Percentiles rank a stretch among this genome's conserved stretches.
phyloP scores from a whole-genome alignment of 139 green algal species.

The Eudorina sp. region DNA sequence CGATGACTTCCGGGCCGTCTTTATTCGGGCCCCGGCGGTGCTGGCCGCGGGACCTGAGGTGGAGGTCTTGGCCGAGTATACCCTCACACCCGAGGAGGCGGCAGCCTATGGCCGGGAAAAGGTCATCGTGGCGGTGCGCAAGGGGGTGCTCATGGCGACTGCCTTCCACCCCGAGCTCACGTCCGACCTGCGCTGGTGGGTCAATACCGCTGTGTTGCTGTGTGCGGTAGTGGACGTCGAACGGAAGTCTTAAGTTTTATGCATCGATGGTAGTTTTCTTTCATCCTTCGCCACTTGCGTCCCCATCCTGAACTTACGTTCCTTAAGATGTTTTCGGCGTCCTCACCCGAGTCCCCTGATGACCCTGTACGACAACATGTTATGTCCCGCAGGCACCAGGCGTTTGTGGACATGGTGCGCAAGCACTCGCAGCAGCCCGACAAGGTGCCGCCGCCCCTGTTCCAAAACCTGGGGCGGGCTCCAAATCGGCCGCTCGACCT shows the following conservation, averaged over 20 bases:
- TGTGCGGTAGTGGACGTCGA: too few species aligned
- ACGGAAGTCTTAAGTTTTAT: too few species aligned
- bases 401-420: constrained; percentile 91
- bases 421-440: constrained; percentile 54
- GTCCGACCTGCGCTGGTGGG: constrained; percentile 88
- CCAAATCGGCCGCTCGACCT: constrained; percentile 76
- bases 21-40: constrained; percentile 97
- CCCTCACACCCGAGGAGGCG: constrained; percentile 72
- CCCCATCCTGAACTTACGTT: too few species aligned
- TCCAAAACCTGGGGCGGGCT: constrained; percentile 34
- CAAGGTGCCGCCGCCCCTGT: constrained; percentile 25
- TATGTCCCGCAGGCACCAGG: constrained; percentile 89
- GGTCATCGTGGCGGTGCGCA: constrained; percentile 92
- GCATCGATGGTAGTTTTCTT: too few species aligned
- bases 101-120: constrained; percentile 42
- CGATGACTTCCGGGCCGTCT: constrained; percentile 85
- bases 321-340: too few species aligned
- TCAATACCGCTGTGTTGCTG: too few species aligned
- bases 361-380: too few species aligned
- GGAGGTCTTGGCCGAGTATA: constrained; percentile 87
- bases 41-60: constrained; percentile 81
- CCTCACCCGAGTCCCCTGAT: too few species aligned
- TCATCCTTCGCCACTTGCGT: too few species aligned
- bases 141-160: constrained; percentile 89
- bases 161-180: constrained; percentile 99